phyloP scores from a whole-genome alignment of 495 filamentous ascomycete species.

The Penicillium paxilli region DNA sequence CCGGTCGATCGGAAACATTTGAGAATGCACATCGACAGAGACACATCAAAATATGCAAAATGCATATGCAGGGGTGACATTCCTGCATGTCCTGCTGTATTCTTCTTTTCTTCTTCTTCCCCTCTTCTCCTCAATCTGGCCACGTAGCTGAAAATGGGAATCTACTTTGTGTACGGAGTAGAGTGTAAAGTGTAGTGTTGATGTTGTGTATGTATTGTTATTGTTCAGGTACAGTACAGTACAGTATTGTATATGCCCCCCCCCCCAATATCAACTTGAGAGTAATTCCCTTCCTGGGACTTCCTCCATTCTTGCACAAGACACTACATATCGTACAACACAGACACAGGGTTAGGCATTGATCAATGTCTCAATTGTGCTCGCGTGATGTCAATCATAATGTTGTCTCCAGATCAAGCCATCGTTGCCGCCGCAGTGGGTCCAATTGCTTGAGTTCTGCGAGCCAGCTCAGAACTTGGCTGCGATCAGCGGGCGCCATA shows the following conservation, averaged over 20 bases:
- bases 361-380: not conserved
- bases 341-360: not conserved
- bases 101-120: too few species aligned
- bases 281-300: too few species aligned
- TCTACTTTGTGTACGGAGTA: too few species aligned
- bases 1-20: slow-evolving; percentile 24
- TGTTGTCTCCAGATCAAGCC: slow-evolving; percentile 59
- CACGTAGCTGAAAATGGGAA: not conserved
- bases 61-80: not conserved
- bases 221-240: not conserved
- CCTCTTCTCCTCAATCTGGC: too few species aligned
- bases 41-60: not conserved
- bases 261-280: too few species aligned
- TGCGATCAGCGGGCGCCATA: slow-evolving; percentile 37
- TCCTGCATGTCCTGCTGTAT: not conserved
- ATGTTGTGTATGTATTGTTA: too few species aligned
- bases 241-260: not conserved
- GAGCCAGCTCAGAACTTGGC: slow-evolving; percentile 58
- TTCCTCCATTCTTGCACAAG: not conserved
- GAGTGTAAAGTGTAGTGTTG: too few species aligned
- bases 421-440: slow-evolving; percentile 67
- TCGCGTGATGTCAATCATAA: slow-evolving; percentile 17
- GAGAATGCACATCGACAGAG: slow-evolving; percentile 2
- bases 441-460: slow-evolving; percentile 64
- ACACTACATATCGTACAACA: slow-evolving; percentile 1